Base-by-base conservation (phyloP, 2,329 filamentous ascomycete genomes). In the Hypoxylon sp. region DNA sequence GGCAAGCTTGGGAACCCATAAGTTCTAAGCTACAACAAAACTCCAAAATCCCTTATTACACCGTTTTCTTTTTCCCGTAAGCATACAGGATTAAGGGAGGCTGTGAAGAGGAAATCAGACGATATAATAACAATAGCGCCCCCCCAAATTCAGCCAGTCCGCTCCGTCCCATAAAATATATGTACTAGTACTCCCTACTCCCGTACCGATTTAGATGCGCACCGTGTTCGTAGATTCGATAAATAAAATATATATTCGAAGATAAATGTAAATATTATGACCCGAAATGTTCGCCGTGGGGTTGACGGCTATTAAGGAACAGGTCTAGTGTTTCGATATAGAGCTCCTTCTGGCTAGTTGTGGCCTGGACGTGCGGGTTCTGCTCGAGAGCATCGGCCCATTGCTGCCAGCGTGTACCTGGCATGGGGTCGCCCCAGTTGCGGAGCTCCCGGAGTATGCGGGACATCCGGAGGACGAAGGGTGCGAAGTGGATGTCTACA, bases 401-500 rank as follows among this genome's bases (percentile, higher is more conserved):
- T 50, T 81, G 83, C 30, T 85, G 86, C 90, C 90, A 93, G 6
- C 92, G 84, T 67, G 84, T 88, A 1, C 88, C 89, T 1, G 85
- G 83, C 69, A 89, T 85, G 0, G 90, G 86, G 25, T 89, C 87
- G 0, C 88, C 86, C 90, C 91, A 94, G 22, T 86, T 87, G 20
- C 90, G 83, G 70, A 91, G 90, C 14, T 89, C 87, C 55, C 87
- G 85, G 35, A 93, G 81, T 17, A 94, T 87, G 1, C 88, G 86
- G n/a, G 86, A 84, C 66, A 95, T 81, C 1, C 92, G 86, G 17
- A 94, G 77, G 13, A 93, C 86, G 85, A 93, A 95, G 0, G 92
- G 92, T 1, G 92, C 92, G 50, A 94, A 85, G 75, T 94, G 90
- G 14, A 94, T 85, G 72, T 95, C 92, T 0, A 95, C 92, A 61